phyloP scores from a whole-genome alignment of 2,329 filamentous ascomycete species.

The Myotisia sp. region DNA sequence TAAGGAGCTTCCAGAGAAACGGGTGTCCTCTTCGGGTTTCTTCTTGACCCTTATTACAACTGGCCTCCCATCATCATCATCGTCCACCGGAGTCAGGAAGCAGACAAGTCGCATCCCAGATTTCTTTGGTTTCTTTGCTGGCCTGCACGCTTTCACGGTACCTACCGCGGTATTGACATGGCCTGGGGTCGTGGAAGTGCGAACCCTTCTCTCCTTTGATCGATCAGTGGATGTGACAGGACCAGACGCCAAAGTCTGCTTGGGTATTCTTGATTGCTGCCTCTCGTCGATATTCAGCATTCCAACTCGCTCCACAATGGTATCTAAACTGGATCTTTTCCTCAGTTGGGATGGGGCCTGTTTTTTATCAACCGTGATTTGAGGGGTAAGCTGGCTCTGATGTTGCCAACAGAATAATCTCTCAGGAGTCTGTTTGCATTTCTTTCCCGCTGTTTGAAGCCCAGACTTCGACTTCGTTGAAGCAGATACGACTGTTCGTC shows the following conservation, averaged over 20 bases:
- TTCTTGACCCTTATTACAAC: not conserved
- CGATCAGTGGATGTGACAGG: too few relatives aligned
- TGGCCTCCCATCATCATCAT: slow-evolving; percentile 16
- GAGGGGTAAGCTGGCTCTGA: slow-evolving; percentile 58
- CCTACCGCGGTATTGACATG: not conserved
- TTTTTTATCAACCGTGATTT: slow-evolving; percentile 35
- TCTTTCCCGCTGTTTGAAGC: slow-evolving; percentile 16
- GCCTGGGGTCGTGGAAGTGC: not conserved
- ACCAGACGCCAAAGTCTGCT: too few relatives aligned
- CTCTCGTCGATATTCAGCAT: slow-evolving; percentile 48
- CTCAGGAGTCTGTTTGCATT: slow-evolving; percentile 16
- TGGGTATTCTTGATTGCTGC: too few relatives aligned
- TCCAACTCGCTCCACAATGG: slow-evolving; percentile 64
- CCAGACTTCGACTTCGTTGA: slow-evolving; percentile 22
- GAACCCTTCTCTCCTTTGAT: too few relatives aligned
- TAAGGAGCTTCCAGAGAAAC: too few relatives aligned
- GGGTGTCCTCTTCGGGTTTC: too few relatives aligned
- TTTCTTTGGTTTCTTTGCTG: slow-evolving; percentile 13
- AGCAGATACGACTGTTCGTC: slow-evolving; percentile 46
- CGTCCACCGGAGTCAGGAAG: slow-evolving; percentile 22
- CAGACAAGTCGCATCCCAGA: slow-evolving; percentile 18
- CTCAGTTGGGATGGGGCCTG: slow-evolving; percentile 44
- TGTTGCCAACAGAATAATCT: slow-evolving; percentile 84
- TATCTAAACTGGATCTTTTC: slow-evolving; percentile 68
- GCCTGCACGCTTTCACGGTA: not conserved